phyloP scores from a whole-genome alignment of 495 filamentous ascomycete species.

The Cetradonia linearis region DNA sequence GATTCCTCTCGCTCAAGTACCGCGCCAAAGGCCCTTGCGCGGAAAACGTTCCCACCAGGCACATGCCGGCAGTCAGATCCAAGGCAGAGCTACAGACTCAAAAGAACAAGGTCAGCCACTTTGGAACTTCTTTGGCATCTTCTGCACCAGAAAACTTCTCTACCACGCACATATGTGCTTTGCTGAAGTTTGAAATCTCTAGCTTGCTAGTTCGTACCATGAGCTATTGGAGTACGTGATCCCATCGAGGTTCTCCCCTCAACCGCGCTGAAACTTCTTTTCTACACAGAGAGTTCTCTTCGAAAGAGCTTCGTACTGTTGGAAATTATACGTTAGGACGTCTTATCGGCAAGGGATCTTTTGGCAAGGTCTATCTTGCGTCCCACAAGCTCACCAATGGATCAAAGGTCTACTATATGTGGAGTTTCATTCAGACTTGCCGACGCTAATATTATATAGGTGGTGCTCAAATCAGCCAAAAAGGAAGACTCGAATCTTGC shows the following conservation, averaged over 20 bases:
- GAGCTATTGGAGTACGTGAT: conserved; percentile 78
- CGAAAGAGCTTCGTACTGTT: conserved; percentile 78
- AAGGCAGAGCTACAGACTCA: conserved; percentile 86
- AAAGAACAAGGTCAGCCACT: conserved; percentile 70
- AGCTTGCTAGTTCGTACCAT: conserved; percentile 96
- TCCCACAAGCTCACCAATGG: conserved; percentile 97
- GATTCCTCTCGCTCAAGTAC: conserved; percentile 2
- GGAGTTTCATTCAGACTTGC: background rate
- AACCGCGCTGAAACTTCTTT: conserved; percentile 13
- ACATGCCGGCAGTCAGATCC: conserved; percentile 52
- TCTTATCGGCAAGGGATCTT: conserved; percentile 92
- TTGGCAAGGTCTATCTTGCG: conserved; percentile 96
- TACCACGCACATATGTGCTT: conserved; percentile 3
- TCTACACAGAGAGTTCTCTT: conserved; percentile 74
- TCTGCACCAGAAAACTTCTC: conserved; percentile 24
- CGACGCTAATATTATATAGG: conserved; percentile 40
- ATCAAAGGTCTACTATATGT: conserved; percentile 59
- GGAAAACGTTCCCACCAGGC: conserved; percentile 18
- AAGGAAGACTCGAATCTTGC: conserved; percentile 93
- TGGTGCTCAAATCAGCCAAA: conserved; percentile 94
- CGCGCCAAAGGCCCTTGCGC: conserved; percentile 3
- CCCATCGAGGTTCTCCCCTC: background rate
- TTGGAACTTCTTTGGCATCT: background rate
- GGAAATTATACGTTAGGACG: conserved; percentile 89
- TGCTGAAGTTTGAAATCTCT: conserved; percentile 20